phyloP scores from a whole-genome alignment of 2,329 filamentous ascomycete species.

The Penicillium sp. region DNA sequence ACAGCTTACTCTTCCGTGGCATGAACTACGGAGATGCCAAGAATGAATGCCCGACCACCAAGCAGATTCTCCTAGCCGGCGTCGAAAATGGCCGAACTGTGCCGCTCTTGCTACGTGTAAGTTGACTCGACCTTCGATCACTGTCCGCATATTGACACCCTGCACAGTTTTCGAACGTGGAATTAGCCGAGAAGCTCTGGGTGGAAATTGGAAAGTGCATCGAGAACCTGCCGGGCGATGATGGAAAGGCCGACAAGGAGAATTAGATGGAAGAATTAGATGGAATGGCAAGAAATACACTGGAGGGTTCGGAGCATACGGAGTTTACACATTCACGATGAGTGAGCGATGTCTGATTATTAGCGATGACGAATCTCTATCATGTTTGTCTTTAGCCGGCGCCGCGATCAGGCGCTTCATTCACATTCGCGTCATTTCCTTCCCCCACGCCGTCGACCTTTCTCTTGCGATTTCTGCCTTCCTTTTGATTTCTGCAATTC shows the following conservation, averaged over 20 bases:
- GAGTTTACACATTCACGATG: constrained; percentile 4
- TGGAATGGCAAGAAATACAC: neutral
- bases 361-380: constrained; percentile 9
- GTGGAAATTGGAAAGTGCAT: constrained; percentile 38
- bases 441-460: too few species aligned
- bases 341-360: constrained; percentile 6
- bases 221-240: constrained; percentile 1
- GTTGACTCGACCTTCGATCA: constrained; percentile 12
- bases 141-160: constrained; percentile 1
- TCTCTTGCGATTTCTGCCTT: too few species aligned
- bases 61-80: constrained; percentile 61
- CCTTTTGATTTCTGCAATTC: too few species aligned
- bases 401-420: too few species aligned
- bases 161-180: constrained; percentile 40
- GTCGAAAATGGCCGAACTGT: constrained; percentile 51
- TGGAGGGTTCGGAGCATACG: constrained; percentile 6
- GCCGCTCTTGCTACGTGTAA: constrained; percentile 54
- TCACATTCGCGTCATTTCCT: too few species aligned
- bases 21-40: constrained; percentile 68
- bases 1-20: constrained; percentile 71
- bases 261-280: constrained; percentile 3
- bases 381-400: too few species aligned
- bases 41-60: constrained; percentile 62
- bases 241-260: neutral
- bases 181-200: constrained; percentile 46